Base-by-base conservation (phyloP, 192 early-diverging fungal species). In the Dispira simplex region DNA sequence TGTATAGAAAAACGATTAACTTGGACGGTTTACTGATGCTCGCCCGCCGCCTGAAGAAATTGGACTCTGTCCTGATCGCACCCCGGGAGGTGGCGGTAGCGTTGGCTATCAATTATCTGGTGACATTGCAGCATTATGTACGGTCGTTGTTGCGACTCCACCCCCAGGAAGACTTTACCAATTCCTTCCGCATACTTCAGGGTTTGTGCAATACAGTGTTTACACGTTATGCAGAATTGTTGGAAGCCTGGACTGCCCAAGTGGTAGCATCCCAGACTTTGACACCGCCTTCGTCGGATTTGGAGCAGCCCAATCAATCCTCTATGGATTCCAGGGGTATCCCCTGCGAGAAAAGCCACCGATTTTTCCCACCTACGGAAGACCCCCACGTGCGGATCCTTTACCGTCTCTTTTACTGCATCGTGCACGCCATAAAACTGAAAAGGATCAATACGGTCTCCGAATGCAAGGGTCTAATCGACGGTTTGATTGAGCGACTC, bases 401-500 rank as follows among this genome's bases (percentile, higher is more conserved):
- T 9, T 62, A 62, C 59, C 28, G 6, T 12, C 59, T 62, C 39
- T 44, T 44, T 45, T n/a, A 20, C 59, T 21, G 44, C 16, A 21
- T 62, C 16, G 59, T 62, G 28, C 59, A 62, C 44, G 59, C 59
- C 18, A 45, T 62, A 21, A 39, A 44, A n/a, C 44, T 62, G n/a
- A 62, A 62, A 25, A 14, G 44, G n/a, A 21, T 62, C 20, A 62
- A 62, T 39, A 21, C 16, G 59, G 39, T 45, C 18, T 20, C 23
- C 11, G n/a, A 62, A 5, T n/a, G n/a, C n/a, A 20, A n/a, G 9
- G 59, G 18, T 39, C n/a, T 16, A 18, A 27, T 44, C 26, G 59
- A 62, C 18, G 23, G n/a, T 45, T 44, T 62, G 18, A 45, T 62
- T 1, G 26, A 62, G n/a, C 32, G 59, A 45, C 11, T 62, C n/a